Percentiles rank a stretch among this genome's conserved stretches.
Evolutionary conservation across 805 yeast species (phyloP).

Genomic region (Lachancea kluyveri): DNA sequence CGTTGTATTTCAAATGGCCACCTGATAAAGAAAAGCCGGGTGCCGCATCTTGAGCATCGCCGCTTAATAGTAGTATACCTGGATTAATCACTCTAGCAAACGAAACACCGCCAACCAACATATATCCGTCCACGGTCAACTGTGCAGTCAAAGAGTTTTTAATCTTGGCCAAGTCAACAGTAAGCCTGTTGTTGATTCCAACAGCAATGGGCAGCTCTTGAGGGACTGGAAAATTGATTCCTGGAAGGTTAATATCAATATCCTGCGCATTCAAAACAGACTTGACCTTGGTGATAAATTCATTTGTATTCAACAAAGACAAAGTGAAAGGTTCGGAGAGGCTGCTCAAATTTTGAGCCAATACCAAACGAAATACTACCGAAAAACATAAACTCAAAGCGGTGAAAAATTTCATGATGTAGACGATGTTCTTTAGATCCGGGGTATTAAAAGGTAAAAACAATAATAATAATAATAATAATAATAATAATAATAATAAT

Average conservation of each 20-base stretch:
- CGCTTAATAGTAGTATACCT: neutral
- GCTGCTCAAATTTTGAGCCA: neutral
- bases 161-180: neutral
- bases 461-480: too few relatives aligned
- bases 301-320: neutral
- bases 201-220: too few relatives aligned
- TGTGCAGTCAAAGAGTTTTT: constrained; percentile 1
- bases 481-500: too few relatives aligned
- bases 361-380: too few relatives aligned
- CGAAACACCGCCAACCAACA: neutral
- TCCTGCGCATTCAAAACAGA: too few relatives aligned
- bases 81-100: constrained; percentile 1
- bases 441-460: too few relatives aligned
- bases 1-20: constrained; percentile 1
- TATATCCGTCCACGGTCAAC: constrained; percentile 1
- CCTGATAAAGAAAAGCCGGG: constrained; percentile 2
- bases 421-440: too few relatives aligned
- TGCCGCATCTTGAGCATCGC: neutral
- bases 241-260: too few relatives aligned
- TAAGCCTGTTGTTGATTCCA: neutral
- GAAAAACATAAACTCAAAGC: too few relatives aligned
- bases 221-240: too few relatives aligned
- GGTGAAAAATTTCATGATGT: too few relatives aligned
- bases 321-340: constrained; percentile 1
- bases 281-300: neutral